Evolutionary conservation across 176 grass and related monocot genomes (phyloP).

Genomic region (Oryza meyeriana): DNA sequence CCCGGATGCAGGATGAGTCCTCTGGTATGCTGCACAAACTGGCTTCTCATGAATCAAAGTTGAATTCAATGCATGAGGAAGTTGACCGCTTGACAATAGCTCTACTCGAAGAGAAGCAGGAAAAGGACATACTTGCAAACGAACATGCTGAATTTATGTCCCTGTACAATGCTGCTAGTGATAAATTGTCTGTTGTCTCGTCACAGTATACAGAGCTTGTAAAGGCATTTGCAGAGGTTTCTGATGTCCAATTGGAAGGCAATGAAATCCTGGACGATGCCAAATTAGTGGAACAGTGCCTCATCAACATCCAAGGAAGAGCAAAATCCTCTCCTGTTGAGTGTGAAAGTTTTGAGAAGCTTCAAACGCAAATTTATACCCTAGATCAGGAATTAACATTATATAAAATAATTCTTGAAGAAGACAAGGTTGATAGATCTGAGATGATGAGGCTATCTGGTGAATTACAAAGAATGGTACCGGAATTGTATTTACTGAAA

Average conservation of each 20-base stretch:
- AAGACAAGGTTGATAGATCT: constrained; percentile 55
- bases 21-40: constrained; percentile 34
- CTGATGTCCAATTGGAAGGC: constrained; percentile 53
- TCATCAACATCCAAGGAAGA: constrained; percentile 48
- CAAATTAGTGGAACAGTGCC: constrained; percentile 51
- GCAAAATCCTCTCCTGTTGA: constrained; percentile 43
- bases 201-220: constrained; percentile 60
- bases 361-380: constrained; percentile 59
- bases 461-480: constrained; percentile 47
- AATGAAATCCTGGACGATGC: constrained; percentile 37
- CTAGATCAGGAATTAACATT: constrained; percentile 69
- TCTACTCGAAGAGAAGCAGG: constrained; percentile 80
- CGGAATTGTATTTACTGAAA: constrained; percentile 60
- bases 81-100: constrained; percentile 55
- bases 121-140: constrained; percentile 67
- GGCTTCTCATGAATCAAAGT: constrained; percentile 57
- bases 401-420: constrained; percentile 77
- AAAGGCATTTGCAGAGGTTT: constrained; percentile 60
- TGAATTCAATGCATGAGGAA: constrained; percentile 63
- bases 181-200: constrained; percentile 56
- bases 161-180: constrained; percentile 39
- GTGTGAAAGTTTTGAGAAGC: constrained; percentile 53
- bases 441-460: constrained; percentile 37
- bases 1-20: constrained; percentile 55
- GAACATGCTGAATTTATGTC: constrained; percentile 71